Base-by-base conservation (phyloP, 768 basidiomycete species). In the Leccinum broughii region DNA sequence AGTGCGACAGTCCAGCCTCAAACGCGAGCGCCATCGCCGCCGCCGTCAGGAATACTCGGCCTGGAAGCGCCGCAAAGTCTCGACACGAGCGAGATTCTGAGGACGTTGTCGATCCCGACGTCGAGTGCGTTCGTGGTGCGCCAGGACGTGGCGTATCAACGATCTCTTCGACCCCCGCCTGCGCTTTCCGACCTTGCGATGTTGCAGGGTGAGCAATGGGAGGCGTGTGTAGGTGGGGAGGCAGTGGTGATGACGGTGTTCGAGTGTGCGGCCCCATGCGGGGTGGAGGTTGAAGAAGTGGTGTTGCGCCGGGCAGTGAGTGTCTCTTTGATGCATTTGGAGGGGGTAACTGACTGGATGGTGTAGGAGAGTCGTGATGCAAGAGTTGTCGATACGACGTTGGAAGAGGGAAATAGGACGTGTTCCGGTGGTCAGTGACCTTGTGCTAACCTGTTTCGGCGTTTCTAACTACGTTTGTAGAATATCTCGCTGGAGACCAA, bases 401-500 rank as follows among this genome's bases (percentile, higher is more conserved):
- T 81, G 8, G 84, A 85, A 48, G 64, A 68, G 5, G 78, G 77
- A 15, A 77, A 77, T 9, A 79, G 78, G 54, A 58, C 75, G 54
- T 80, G 81, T 55, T 81, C 84, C 24, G 80, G 80, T 66, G 81
- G 81, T 84, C 32, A 63, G 75, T 69, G 4, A 13, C 22, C 24
- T 0, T 2, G 22, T 13, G 0, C 20, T 44, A 15, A 22, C 4
- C 3, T 5, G 32, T 50, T 14, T 28, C 11, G 20, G 32, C 24
- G 24, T 34, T 41, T 37, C 60, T 65, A 30, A 68, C 34, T 17
- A 52, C 30, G 35, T 54, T 17, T 22, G 9, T 62, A 89, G 89
- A 88, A 62, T 89, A 83, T 73, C 70, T 83, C 26, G 67, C 83
- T 10, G 88, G 87, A 0, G 92, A 93, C 65, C 82, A 83, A 60